Evolutionary conservation across 1,284 basidiomycete species (phyloP), one percentile per base, ranked within the genome.

Genomic region (Trichosporon sp.): DNA sequence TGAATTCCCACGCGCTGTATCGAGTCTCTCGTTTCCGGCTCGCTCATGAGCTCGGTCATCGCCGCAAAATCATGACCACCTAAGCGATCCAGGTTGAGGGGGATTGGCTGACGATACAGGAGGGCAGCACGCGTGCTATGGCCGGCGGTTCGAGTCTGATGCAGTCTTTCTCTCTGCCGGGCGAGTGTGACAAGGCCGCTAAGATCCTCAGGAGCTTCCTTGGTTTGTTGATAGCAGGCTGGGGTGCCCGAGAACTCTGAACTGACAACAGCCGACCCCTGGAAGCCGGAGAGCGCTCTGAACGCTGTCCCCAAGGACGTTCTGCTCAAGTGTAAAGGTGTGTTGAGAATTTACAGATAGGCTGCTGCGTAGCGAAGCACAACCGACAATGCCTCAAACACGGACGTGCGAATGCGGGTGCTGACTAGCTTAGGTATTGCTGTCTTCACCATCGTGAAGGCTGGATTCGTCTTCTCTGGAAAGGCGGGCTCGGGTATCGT

Each of bases 301-400:
- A 98, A 98, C 84, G 86, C 96, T 4, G 93, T 99, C 76, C 97
- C 97, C 8, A 98, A 98, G 84, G 92, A 91, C 19, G 94, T 99
- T 61, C 85, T 99, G 14, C 91, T 93, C 76, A 88, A 90, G 71
- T 94, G 96, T 72, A 90, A 91, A 88, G 94, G 94, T 91, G 76
- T 74, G 87, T 77, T 40, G 51, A 46, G 43, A 21, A 54, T 19
- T 54, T 14, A 46, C 43, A 46, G 16, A 5, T 14, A n/a, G 38
- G 38, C 38, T n/a, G 43, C 43, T n/a, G 43, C 43, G 43, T 4
- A 5, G 16, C 16, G 7, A n/a, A n/a, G 43, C 43, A 3, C 43
- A n/a, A 46, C 14, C 4, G 16, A n/a, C 16, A 14, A n/a, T 14
- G 43, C 7, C 16, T 46, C 4, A 46, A n/a, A 46, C 43, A 46